Evolutionary conservation across 495 filamentous ascomycete genomes (phyloP).

Genomic region (Podospora comata): DNA sequence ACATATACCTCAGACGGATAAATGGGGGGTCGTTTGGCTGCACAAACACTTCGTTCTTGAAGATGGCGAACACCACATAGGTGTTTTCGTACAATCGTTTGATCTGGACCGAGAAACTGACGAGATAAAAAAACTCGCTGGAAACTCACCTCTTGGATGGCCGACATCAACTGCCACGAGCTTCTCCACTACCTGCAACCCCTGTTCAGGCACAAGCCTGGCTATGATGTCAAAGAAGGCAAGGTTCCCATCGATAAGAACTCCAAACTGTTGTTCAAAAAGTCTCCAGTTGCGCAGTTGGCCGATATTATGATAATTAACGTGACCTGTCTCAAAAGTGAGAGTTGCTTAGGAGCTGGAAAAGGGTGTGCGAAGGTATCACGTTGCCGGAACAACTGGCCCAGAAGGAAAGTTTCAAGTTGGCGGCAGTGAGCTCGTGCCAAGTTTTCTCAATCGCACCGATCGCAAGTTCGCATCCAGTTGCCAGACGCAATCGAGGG

Average conservation of each 20-base stretch:
- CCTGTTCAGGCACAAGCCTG: not conserved
- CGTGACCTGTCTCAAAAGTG: not conserved
- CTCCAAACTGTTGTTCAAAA: not conserved
- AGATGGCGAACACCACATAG: too few relatives aligned
- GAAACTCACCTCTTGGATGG: not conserved
- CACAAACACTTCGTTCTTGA: not conserved
- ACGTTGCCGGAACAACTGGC: slow-evolving; percentile 1
- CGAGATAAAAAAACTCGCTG: not conserved
- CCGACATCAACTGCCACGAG: not conserved
- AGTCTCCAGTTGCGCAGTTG: not conserved
- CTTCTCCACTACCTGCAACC: not conserved
- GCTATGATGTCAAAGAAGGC: not conserved
- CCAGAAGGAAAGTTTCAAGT: not conserved
- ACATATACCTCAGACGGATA: not conserved
- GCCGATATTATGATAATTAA: not conserved
- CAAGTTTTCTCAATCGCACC: slow-evolving; percentile 1
- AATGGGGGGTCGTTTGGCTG: not conserved
- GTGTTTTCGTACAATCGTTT: not conserved
- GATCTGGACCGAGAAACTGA: not conserved
- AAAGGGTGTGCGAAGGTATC: not conserved
- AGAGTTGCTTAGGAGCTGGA: not conserved
- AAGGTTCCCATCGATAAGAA: slow-evolving; percentile 14
- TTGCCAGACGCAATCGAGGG: not conserved
- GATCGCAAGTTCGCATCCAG: not conserved
- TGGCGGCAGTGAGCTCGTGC: not conserved